Evolutionary conservation across 768 basidiomycete species (phyloP), one percentile per base, ranked within the genome.

Genomic region (Lentinula raphanica): DNA sequence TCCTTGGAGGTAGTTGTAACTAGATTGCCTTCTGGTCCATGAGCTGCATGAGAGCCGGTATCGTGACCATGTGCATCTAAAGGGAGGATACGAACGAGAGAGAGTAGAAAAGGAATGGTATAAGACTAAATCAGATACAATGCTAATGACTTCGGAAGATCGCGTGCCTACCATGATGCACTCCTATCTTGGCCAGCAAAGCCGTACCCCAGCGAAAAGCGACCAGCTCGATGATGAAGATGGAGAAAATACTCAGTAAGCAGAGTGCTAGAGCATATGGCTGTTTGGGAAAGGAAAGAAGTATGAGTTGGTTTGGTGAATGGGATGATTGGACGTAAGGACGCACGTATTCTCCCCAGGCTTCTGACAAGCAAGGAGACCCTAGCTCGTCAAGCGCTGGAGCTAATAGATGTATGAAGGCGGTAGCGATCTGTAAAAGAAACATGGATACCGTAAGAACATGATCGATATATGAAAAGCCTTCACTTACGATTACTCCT

Each of bases 201-300:
- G 84, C 74, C 0, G 83, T 87, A 0, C 95, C 96, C 78, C 88
- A 86, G 56, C 95, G 85, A 74, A 94, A 93, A 12, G 94, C 93
- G 49, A 90, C 66, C 15, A 98, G 70, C 71, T 98, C 94, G 50
- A 90, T 72, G 62, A 92, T 78, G 74, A 97, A 98, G 45, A 97
- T 89, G 27, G 66, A 63, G 68, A 93, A 95, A 35, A 97, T 86
- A 65, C 91, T 87, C 42, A 86, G 66, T 69, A 98, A 81, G 58
- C 90, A 87, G 28, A 97, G 74, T 0, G 86, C 94, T 5, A 95
- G 78, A 0, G 91, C 79, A 71, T 90, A 96, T 5, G 90, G 90
- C 90, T 94, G 60, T 23, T 48, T 11, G 2, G 28, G 53, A 29
- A 35, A 23, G 21, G 40, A 1, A 40, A 31, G 27, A 28, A 9